These are phyloP conservation scores for Protomyces inouyei DNA, from an alignment of 1,139 yeast genomes.

Conservation along the genomic window DNA sequence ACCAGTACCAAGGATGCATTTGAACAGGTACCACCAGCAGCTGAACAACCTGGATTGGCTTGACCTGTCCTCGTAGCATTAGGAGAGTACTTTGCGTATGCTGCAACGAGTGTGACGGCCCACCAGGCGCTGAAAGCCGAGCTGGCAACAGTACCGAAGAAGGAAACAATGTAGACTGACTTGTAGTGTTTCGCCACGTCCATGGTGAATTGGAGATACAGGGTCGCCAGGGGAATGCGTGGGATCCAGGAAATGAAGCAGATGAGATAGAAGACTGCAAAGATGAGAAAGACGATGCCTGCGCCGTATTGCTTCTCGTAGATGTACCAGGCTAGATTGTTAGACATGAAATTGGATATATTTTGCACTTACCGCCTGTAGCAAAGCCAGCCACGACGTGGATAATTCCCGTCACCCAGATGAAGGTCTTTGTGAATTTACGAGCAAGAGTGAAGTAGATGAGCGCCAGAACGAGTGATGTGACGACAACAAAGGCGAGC, in stretches of 20 bases:
- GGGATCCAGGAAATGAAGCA: slow-evolving; percentile 69
- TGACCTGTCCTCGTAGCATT: slow-evolving; percentile 41
- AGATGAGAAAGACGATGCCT: slow-evolving; percentile 61
- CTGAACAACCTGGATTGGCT: slow-evolving; percentile 36
- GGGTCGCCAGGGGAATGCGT: slow-evolving; percentile 69
- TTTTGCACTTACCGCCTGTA: slow-evolving; percentile 44
- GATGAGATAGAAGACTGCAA: slow-evolving; percentile 56
- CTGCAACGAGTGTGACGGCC: slow-evolving; percentile 63
- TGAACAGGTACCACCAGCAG: slow-evolving; percentile 63
- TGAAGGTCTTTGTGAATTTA: slow-evolving; percentile 67
- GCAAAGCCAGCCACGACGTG: slow-evolving; percentile 69
- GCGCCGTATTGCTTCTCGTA: slow-evolving; percentile 56
- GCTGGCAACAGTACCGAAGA: slow-evolving; percentile 60
- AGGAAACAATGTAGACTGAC: slow-evolving; percentile 59
- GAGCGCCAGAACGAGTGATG: slow-evolving; percentile 57
- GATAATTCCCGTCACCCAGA: slow-evolving; percentile 61
- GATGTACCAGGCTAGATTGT: slow-evolving; percentile 38
- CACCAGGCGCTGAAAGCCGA: slow-evolving; percentile 64
- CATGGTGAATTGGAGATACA: slow-evolving; percentile 64
- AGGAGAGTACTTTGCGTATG: slow-evolving; percentile 67
- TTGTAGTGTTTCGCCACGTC: slow-evolving; percentile 71
- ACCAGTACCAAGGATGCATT: slow-evolving; percentile 62
- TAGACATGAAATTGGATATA: neutral
- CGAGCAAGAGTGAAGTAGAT: slow-evolving; percentile 48
- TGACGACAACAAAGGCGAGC: slow-evolving; percentile 60